Base-by-base conservation (phyloP, 371 early-diverging fungal species). In the Actinomortierella ambigua region DNA sequence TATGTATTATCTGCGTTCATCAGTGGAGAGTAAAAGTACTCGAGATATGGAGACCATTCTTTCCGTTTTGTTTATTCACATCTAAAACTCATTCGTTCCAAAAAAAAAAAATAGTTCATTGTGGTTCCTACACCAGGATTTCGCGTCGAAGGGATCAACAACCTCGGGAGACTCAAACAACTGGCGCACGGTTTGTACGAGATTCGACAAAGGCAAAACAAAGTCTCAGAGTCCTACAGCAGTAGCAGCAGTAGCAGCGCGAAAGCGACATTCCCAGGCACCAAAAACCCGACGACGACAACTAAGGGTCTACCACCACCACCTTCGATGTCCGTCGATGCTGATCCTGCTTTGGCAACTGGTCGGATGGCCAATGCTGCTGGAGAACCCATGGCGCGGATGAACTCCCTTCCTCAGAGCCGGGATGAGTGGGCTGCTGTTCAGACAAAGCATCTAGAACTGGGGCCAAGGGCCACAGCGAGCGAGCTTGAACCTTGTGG, bases 71-170 rank as follows among this genome's bases (percentile, higher is more conserved):
- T 26, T 0, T 49, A 0, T 49, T 22, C 47, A 46, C 8, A 49
- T 49, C 1, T 3, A 14, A 11, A 24, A 0, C 22, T 22, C 22
- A 5, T 13, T 24, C 6, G 22, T 22, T 5, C 22, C 8, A 1
- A 18, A 26, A 7, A 27, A 23, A 7, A 4, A 18, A n/a, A 11
- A 3, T 56, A 73, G 73, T 53, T 73, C 60, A 53, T 73, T 23
- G 56, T 67, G 13, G 42, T 66, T 0, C 73, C 73, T 0, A 60
- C 63, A 9, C 7, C 57, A 9, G 67, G 73, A 5, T 66, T 59
- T 27, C 58, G 61, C 17, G 59, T 66, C 17, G 73, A 73, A 22
- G 73, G 73, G 13, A 59, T 53, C 42, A 66, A 66, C 28, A 60
- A 73, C 26, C 23, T 59, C 42, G 58, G 60, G 41, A 63, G 40